Evolutionary conservation across 805 yeast genomes (phyloP).

Genomic region (Yarrowia divulgata): DNA sequence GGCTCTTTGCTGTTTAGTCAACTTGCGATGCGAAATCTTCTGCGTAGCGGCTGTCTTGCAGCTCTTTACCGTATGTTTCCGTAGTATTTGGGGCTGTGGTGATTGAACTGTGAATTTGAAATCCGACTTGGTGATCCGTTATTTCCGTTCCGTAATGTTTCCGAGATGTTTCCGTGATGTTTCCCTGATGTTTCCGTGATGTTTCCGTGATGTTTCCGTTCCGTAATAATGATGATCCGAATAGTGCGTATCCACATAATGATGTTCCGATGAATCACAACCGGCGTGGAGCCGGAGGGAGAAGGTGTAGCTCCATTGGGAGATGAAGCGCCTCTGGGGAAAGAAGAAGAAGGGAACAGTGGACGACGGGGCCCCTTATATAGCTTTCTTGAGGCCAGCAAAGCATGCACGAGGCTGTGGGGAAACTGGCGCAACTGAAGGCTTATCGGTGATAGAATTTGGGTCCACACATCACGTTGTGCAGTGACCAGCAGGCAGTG

Average conservation of each 20-base stretch:
- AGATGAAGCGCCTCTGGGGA: conserved; percentile 13
- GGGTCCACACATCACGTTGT: conserved; percentile 12
- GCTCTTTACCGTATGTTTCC: conserved; percentile 27
- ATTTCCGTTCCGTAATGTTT: not conserved
- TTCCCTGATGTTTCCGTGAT: not conserved
- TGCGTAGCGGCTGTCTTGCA: conserved; percentile 21
- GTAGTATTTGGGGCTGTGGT: conserved; percentile 34
- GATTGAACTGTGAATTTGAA: conserved; percentile 4
- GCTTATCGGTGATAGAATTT: conserved; percentile 13
- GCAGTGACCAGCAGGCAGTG: conserved; percentile 6
- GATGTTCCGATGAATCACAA: conserved; percentile 28
- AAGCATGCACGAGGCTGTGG: conserved; percentile 22
- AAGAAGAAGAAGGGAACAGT: not conserved
- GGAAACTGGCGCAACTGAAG: conserved; percentile 23
- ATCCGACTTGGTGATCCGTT: no score
- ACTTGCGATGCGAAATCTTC: conserved; percentile 16
- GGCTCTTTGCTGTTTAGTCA: conserved; percentile 35
- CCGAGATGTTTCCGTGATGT: not conserved
- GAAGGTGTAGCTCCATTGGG: not conserved
- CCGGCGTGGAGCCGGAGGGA: conserved; percentile 15
- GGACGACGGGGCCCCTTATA: not conserved
- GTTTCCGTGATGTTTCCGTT: not conserved
- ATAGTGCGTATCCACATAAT: not conserved
- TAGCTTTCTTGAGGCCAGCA: conserved; percentile 1
- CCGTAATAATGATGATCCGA: conserved; percentile 1